Evolutionary conservation across 257 asterid genomes (phyloP).

Genomic region (Jasminum sambac): DNA sequence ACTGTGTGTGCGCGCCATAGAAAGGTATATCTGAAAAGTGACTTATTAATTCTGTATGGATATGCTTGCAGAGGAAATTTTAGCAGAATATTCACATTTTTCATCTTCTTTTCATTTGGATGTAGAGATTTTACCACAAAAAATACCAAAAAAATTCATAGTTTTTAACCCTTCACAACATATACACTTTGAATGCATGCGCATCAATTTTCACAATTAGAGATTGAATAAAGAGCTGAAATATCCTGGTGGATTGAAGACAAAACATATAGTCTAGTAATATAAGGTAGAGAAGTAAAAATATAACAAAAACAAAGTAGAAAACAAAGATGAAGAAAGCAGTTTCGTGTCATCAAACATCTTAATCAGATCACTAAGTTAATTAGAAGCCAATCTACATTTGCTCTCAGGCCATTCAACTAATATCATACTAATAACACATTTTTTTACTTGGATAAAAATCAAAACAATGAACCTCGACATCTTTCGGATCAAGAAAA

Average conservation of each 20-base stretch:
- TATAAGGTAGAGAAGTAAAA: not conserved
- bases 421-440: not conserved
- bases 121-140: not conserved
- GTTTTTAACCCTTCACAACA: not conserved
- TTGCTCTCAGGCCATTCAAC: constrained; percentile 11
- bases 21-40: not conserved
- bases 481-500: constrained; percentile 13
- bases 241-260: not conserved
- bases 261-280: not conserved
- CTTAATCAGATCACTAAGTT: not conserved
- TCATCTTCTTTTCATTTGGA: not conserved
- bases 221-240: not conserved
- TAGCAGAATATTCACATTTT: not conserved
- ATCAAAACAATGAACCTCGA: not conserved
- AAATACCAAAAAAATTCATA: not conserved
- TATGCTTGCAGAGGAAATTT: not conserved
- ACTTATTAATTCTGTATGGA: not conserved
- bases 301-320: not conserved
- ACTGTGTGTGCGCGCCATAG: no score
- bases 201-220: not conserved
- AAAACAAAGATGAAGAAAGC: not conserved
- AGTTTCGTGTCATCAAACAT: not conserved
- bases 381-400: constrained; percentile 3
- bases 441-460: not conserved
- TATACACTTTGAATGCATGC: not conserved